Base-by-base conservation (phyloP, 2,329 filamentous ascomycete genomes). In the Blumeriella jaapii region DNA sequence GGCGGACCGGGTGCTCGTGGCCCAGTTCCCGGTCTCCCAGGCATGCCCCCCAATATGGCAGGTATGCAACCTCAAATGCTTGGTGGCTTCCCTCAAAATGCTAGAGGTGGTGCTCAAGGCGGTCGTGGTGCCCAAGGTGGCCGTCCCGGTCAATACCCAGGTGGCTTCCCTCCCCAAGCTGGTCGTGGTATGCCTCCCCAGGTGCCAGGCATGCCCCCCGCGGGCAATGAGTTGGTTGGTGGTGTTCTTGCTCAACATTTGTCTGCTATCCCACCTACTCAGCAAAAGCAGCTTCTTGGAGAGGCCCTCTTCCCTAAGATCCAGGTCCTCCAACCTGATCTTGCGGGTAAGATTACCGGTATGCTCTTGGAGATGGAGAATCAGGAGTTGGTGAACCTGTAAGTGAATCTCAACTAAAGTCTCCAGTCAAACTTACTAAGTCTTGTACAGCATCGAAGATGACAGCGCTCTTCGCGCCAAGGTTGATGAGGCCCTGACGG, bases 351-450 rank as follows among this genome's bases (percentile, higher is more conserved):
- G 79, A 96, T 98, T 62, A 98, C 91, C 44, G 91, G 91, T 65
- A 98, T 98, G 91, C 81, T 98, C 55, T 67, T 98, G 54, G 91
- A 98, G 74, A 98, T 98, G 91, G 91, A 96, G 55, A 96, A 96
- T 65, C 61, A 71, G 39, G 91, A 98, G 69, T 70, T 98, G 53
- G 73, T 98, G 58, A 84, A 83, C 65, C 74, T 98, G 84, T 94
- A 80, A 83, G 87, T 83, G 30, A 45, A 15, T 13, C 9, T 7
- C 10, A 13, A n/a, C n/a, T n/a, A n/a, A n/a, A n/a, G 25, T 14
- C 6, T 12, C 7, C 14, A 15, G 5, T 13, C 5, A 4, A 24
- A 3, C 14, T 27, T 14, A 56, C 51, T 63, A 45, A 61, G 50
- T 17, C 38, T 19, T 29, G 32, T 20, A 31, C 47, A 94, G 87